Percentiles rank a stretch among this genome's conserved stretches.
These are phyloP conservation scores for Drechslerella coelobrocha DNA, from an alignment of 2,329 filamentous ascomycete species.

Conservation along the genomic window DNA sequence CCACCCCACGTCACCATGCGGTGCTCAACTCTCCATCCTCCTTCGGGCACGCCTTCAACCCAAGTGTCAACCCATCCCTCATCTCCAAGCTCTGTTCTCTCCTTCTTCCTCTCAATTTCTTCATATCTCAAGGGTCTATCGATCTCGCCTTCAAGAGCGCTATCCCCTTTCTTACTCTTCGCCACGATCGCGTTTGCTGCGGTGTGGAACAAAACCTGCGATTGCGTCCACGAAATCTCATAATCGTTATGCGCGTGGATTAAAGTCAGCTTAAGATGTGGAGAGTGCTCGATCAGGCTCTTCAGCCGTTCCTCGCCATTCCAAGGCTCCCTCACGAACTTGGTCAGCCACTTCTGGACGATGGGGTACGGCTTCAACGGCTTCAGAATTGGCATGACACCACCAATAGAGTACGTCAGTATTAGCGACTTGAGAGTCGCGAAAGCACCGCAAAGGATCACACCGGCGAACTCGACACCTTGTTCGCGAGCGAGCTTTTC, in stretches of 20 bases:
- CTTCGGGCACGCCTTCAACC: conserved; percentile 51
- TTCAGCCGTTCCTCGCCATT: conserved; percentile 71
- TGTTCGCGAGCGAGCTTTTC: conserved; percentile 69
- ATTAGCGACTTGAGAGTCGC: conserved; percentile 75
- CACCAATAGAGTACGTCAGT: conserved; percentile 78
- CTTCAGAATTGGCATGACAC: conserved; percentile 77
- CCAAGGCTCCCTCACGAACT: conserved; percentile 81
- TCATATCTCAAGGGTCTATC: conserved; percentile 56
- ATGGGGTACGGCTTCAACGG: conserved; percentile 73
- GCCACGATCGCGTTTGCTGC: conserved; percentile 64
- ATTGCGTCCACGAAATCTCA: conserved; percentile 79
- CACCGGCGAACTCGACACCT: conserved; percentile 74
- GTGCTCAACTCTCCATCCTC: conserved; percentile 53
- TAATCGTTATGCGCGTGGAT: conserved; percentile 81
- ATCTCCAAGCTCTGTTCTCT: conserved; percentile 50
- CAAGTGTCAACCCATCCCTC: conserved; percentile 53
- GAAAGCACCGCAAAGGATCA: conserved; percentile 82
- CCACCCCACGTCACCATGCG: conserved; percentile 55
- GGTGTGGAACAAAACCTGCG: conserved; percentile 68
- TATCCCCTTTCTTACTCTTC: conserved; percentile 55
- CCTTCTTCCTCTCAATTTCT: conserved; percentile 51
- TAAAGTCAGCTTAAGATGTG: conserved; percentile 70
- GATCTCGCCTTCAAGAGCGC: conserved; percentile 33
- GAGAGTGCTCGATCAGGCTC: conserved; percentile 63
- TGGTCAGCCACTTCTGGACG: conserved; percentile 68